Percentiles rank a stretch among this genome's conserved stretches.
phyloP scores from a whole-genome alignment of 208 protist species.

The Acanthamoeba sp. region DNA sequence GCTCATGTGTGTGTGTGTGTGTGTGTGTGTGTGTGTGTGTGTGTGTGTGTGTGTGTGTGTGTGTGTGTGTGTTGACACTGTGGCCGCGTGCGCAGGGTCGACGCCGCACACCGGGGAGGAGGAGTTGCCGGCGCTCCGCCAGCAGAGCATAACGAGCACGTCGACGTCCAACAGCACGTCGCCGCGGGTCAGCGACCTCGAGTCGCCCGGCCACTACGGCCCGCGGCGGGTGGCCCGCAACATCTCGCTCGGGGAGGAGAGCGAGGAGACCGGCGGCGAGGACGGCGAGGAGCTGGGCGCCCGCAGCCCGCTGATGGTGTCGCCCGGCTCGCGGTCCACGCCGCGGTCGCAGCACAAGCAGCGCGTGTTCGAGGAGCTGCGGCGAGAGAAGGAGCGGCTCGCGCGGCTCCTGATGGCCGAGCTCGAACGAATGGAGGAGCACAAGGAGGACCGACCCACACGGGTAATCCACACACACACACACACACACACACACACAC shows the following conservation, averaged over 20 bases:
- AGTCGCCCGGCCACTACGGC: not conserved
- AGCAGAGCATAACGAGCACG: not conserved
- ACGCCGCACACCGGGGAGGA: not conserved
- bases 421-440: slow-evolving; percentile 23
- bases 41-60: no score
- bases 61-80: no score
- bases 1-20: no score
- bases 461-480: not conserved
- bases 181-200: not conserved
- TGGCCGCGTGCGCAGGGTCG: no score
- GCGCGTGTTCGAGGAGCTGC: slow-evolving; percentile 19
- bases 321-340: not conserved
- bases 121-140: not conserved
- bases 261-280: not conserved
- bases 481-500: no score
- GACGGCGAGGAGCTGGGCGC: not conserved
- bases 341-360: slow-evolving; percentile 34
- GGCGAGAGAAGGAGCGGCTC: slow-evolving; percentile 8
- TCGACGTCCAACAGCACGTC: slow-evolving; percentile 12
- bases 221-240: not conserved
- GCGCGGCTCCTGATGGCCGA: not conserved
- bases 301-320: not conserved
- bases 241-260: not conserved
- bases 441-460: slow-evolving; percentile 11
- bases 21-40: no score